A percentile compares a stretch with the other conserved stretches of the same genome.
Conservation (phyloP, 495 filamentous ascomycete genomes). For the Penicillium simplicissimum region DNA sequence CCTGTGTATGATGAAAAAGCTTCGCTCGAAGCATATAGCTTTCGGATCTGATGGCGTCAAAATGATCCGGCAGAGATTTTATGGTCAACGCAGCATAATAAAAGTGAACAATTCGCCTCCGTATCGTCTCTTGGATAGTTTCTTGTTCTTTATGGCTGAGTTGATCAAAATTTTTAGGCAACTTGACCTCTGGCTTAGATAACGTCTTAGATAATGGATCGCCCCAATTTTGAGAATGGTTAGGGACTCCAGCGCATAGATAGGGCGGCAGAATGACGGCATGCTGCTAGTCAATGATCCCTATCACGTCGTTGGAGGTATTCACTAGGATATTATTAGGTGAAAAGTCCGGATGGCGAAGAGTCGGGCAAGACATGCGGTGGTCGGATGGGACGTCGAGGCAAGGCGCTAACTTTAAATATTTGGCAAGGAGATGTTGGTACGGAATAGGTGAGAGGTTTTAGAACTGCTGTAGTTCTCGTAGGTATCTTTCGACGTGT, state of each 20-base stretch:
- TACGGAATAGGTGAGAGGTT: constrained; percentile 15
- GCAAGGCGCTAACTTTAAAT: constrained; percentile 24
- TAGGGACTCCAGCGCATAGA: constrained; percentile 31
- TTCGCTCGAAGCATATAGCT: constrained; percentile 29
- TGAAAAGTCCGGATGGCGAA: constrained; percentile 29
- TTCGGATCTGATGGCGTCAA: constrained; percentile 25
- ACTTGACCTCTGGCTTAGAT: constrained; percentile 25
- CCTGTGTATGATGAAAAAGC: constrained; percentile 21
- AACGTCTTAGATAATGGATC: constrained; percentile 30
- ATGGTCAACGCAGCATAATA: constrained; percentile 32
- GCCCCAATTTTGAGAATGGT: constrained; percentile 35
- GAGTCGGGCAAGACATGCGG: constrained; percentile 24
- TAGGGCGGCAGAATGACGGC: constrained; percentile 31
- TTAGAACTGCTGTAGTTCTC: constrained; percentile 24
- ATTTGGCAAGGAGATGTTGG: constrained; percentile 21
- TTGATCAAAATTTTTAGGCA: constrained; percentile 24
- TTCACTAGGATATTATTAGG: constrained; percentile 34
- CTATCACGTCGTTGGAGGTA: constrained; percentile 27
- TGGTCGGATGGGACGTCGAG: constrained; percentile 22
- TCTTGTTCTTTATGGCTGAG: constrained; percentile 21
- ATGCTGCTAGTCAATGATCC: constrained; percentile 41
- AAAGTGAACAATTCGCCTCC: constrained; percentile 29
- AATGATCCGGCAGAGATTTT: constrained; percentile 27
- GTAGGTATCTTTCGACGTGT: constrained; percentile 28
- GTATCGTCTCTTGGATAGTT: constrained; percentile 25